A percentile compares a stretch with the other conserved stretches of the same genome.
Evolutionary conservation across 805 yeast genomes (phyloP).

Genomic region (Teunomyces barrocoloradensis): DNA sequence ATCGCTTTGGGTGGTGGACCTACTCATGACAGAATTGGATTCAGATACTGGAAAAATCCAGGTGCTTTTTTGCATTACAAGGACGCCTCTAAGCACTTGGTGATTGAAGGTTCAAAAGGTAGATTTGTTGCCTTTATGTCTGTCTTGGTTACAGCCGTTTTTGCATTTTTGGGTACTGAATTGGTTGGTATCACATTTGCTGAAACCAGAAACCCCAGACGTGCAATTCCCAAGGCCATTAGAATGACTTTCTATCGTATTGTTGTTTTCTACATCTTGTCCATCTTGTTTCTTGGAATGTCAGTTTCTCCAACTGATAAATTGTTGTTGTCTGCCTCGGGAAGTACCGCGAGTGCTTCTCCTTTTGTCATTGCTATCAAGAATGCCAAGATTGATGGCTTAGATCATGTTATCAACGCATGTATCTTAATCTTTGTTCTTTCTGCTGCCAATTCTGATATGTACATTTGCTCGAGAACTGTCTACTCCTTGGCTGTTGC

Average conservation of each 20-base stretch:
- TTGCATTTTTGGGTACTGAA: constrained; percentile 72
- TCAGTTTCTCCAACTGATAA: constrained; percentile 61
- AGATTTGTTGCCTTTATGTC: constrained; percentile 60
- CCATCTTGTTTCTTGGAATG: constrained; percentile 65
- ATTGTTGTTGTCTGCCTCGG: constrained; percentile 48
- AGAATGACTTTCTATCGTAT: constrained; percentile 67
- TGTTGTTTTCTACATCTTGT: constrained; percentile 56
- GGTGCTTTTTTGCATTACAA: constrained; percentile 57
- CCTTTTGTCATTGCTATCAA: constrained; percentile 83
- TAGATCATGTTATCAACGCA: constrained; percentile 76
- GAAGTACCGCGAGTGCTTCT: constrained; percentile 66
- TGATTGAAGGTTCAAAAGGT: constrained; percentile 46
- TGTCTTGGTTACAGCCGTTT: constrained; percentile 64
- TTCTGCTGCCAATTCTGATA: constrained; percentile 78
- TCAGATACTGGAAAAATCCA: constrained; percentile 67
- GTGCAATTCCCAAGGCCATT: constrained; percentile 68
- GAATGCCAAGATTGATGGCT: constrained; percentile 58
- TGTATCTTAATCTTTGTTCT: constrained; percentile 74
- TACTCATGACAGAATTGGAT: constrained; percentile 67
- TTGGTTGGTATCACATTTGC: constrained; percentile 71
- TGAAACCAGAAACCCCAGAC: constrained; percentile 65
- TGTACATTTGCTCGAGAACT: constrained; percentile 75
- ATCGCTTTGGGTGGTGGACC: constrained; percentile 81
- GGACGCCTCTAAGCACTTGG: constrained; percentile 36
- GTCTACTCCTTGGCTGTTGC: constrained; percentile 69